A percentile compares a stretch with the other conserved stretches of the same genome.
These are phyloP conservation scores for Aureobasidium sp. DNA, from an alignment of 2,329 filamentous ascomycete species.

Conservation along the genomic window DNA sequence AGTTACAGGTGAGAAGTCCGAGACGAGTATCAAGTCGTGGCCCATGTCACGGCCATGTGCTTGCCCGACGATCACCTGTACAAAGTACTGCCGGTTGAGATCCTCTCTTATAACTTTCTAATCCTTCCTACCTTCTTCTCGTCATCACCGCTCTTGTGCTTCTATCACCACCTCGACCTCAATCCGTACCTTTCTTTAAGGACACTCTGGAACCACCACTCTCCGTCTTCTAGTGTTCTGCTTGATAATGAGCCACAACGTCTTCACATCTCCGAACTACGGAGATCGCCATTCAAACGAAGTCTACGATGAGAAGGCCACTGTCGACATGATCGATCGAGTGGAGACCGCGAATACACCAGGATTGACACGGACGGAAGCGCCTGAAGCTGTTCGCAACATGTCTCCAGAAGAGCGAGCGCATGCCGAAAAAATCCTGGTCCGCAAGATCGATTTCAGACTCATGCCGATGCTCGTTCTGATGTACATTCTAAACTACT, in stretches of 20 bases:
- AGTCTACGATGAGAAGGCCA: conserved; percentile 1
- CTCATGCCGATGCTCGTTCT: conserved; percentile 63
- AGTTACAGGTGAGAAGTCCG: conserved; percentile 10
- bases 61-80: not conserved
- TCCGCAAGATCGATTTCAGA: conserved; percentile 63
- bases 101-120: not conserved
- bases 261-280: not conserved
- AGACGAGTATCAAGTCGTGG: not conserved
- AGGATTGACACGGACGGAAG: not conserved
- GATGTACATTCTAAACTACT: conserved; percentile 72
- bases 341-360: not conserved
- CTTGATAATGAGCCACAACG: not conserved
- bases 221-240: not conserved
- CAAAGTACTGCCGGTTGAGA: not conserved
- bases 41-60: conserved; percentile 7
- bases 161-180: not conserved
- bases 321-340: conserved; percentile 10
- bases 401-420: conserved; percentile 16
- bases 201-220: not conserved
- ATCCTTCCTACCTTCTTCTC: not conserved
- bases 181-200: not conserved
- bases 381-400: conserved; percentile 14
- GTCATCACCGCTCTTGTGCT: not conserved
- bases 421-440: conserved; percentile 47
- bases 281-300: not conserved